Conservation (phyloP, 345 rosid species). For the Mangifera indica region DNA sequence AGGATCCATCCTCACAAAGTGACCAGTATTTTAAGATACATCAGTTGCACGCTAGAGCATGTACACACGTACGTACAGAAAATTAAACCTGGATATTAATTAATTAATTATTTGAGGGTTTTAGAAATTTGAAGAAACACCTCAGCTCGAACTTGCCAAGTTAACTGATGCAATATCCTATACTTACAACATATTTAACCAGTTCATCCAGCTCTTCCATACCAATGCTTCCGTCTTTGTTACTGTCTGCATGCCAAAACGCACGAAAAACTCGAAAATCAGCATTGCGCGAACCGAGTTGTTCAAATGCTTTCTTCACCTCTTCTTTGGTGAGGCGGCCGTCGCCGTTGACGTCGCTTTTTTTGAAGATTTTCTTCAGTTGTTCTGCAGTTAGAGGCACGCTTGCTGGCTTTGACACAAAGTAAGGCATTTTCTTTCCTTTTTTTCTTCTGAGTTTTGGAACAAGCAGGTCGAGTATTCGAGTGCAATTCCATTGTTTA, state of each 20-base stretch:
- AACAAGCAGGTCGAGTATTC: not conserved
- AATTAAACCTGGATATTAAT: not conserved
- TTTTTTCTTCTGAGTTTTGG: not conserved
- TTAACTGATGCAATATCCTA: slow-evolving; percentile 11
- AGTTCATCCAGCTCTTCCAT: slow-evolving; percentile 24
- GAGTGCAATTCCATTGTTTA: not conserved
- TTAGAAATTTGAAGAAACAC: not conserved
- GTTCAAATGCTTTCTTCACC: slow-evolving; percentile 18
- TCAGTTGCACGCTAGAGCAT: not conserved
- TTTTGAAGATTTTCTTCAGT: slow-evolving; percentile 23
- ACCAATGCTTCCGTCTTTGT: slow-evolving; percentile 28
- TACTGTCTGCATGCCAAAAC: slow-evolving; percentile 20
- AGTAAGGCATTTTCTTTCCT: slow-evolving; percentile 1
- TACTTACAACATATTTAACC: slow-evolving; percentile 21
- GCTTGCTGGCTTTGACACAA: slow-evolving; percentile 9
- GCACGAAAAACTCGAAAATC: slow-evolving; percentile 27
- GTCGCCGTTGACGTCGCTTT: slow-evolving; percentile 25
- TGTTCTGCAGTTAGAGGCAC: slow-evolving; percentile 7
- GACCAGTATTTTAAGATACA: too few relatives aligned
- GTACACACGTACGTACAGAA: not conserved
- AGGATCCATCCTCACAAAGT: too few relatives aligned
- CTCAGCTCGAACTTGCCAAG: not conserved
- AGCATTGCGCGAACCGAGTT: slow-evolving; percentile 27
- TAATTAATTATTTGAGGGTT: not conserved
- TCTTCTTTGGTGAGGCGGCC: slow-evolving; percentile 27